phyloP scores from a whole-genome alignment of 2,329 filamentous ascomycete genomes.

The Calonectria pseudoreteaudii region DNA sequence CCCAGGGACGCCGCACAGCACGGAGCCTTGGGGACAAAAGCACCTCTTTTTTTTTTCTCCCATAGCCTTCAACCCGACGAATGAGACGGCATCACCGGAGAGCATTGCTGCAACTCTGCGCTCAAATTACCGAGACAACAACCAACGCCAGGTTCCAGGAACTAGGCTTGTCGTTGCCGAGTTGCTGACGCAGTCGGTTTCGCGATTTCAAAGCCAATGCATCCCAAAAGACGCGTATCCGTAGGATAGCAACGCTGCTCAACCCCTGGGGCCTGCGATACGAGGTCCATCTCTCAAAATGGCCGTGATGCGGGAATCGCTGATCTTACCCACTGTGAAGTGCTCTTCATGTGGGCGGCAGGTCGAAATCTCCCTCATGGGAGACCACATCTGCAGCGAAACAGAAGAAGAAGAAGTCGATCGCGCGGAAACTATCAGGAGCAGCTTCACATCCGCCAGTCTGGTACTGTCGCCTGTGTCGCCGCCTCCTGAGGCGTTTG shows the following conservation, averaged over 20 bases:
- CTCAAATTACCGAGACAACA: slow-evolving; percentile 9
- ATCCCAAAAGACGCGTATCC: slow-evolving; percentile 19
- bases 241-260: slow-evolving; percentile 10
- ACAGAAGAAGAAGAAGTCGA: slow-evolving; percentile 59
- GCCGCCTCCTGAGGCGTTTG: slow-evolving; percentile 50
- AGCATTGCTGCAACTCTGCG: slow-evolving; percentile 10
- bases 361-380: slow-evolving; percentile 87
- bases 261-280: slow-evolving; percentile 9
- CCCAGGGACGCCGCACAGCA: slow-evolving; percentile 43
- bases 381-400: slow-evolving; percentile 80
- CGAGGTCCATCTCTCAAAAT: slow-evolving; percentile 48
- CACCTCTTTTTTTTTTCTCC: background rate
- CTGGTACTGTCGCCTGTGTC: slow-evolving; percentile 46
- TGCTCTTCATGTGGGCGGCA: slow-evolving; percentile 83
- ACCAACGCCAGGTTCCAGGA: background rate
- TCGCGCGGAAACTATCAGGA: slow-evolving; percentile 49
- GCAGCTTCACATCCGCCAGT: slow-evolving; percentile 3
- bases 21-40: slow-evolving; percentile 44
- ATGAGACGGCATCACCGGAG: slow-evolving; percentile 26
- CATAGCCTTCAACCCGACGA: slow-evolving; percentile 17
- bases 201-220: slow-evolving; percentile 19
- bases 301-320: slow-evolving; percentile 69
- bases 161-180: background rate
- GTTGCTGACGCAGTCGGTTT: slow-evolving; percentile 14
- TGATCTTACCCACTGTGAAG: slow-evolving; percentile 85